Evolutionary conservation across 306 rosid species (phyloP).

Genomic region (Ormosia emarginata): DNA sequence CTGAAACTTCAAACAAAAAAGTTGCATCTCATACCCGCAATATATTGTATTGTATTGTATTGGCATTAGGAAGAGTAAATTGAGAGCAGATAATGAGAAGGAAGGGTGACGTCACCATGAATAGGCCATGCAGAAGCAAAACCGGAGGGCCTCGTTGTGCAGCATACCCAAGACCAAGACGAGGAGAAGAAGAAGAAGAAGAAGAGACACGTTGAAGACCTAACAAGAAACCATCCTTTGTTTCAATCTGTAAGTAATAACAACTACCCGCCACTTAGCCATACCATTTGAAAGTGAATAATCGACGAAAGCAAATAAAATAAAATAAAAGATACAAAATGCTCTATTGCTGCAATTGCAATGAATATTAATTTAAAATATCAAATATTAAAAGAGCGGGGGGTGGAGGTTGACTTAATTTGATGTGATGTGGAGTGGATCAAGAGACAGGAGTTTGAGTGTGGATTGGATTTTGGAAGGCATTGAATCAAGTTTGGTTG

Average conservation of each 20-base stretch:
- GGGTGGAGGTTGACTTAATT: neutral
- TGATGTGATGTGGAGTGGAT: neutral
- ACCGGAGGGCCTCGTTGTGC: conserved; percentile 60
- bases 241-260: conserved; percentile 46
- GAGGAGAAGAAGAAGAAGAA: conserved; percentile 39
- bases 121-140: conserved; percentile 85
- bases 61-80: neutral
- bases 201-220: conserved; percentile 84
- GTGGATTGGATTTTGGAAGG: neutral
- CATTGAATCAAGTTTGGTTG: too few species aligned
- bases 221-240: conserved; percentile 78
- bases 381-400: neutral
- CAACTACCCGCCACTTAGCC: neutral
- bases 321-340: neutral
- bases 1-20: neutral
- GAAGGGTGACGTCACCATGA: conserved; percentile 52
- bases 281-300: neutral
- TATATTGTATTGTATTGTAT: too few species aligned
- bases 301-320: neutral
- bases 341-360: neutral
- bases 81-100: neutral
- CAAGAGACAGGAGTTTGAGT: neutral
- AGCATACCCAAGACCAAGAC: conserved; percentile 15
- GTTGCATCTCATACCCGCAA: neutral
- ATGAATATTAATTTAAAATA: neutral